Evolutionary conservation across 345 rosid species (phyloP), one percentile per base, ranked within the genome.

Genomic region (Pugionium dolabratum): DNA sequence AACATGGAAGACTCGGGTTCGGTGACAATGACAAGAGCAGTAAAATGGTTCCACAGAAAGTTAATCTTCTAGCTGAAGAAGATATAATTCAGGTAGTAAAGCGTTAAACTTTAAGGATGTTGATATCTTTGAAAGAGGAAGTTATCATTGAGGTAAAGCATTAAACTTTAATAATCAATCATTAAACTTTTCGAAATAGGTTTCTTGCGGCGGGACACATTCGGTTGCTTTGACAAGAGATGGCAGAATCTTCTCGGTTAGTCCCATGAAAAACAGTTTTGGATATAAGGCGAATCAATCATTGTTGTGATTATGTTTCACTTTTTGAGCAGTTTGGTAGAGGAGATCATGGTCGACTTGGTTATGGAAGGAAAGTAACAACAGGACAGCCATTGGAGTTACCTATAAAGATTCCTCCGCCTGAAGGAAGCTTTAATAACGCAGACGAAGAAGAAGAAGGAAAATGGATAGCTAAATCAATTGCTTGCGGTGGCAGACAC

Each of bases 11-110:
- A 80, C 90, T 94, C 28, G 97, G 99, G 62, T 84, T 94, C 30
- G 99, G 99, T 47, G 99, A 94, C 66, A 94, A 82, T 71, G 99
- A 94, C 79, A 94, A 94, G 79, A 94, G 95, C 82, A 90, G 97
- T 75, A 94, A 94, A 76, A 94, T 94, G 96, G 81, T 94, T 56
- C 97, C 97, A n/a, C 96, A 90, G 66, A 88, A 78, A 76, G 97
- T 94, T 64, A 66, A 83, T 39, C 97, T 94, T 69, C 74, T 90
- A 74, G 85, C 78, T 64, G 95, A 88, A 54, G 91, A 94, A 75
- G 86, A 81, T 69, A 83, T 88, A 28, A 74, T 90, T 76, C 99
- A 94, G 96, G 86, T 71, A 40, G 2, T 84, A 66, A 43, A 26
- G 27, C 8, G 3, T 27, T 30, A 29, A 33, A 53, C 66, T 37